Conservation (phyloP, 345 rosid genomes). For the Eucalyptus fibrosa region DNA sequence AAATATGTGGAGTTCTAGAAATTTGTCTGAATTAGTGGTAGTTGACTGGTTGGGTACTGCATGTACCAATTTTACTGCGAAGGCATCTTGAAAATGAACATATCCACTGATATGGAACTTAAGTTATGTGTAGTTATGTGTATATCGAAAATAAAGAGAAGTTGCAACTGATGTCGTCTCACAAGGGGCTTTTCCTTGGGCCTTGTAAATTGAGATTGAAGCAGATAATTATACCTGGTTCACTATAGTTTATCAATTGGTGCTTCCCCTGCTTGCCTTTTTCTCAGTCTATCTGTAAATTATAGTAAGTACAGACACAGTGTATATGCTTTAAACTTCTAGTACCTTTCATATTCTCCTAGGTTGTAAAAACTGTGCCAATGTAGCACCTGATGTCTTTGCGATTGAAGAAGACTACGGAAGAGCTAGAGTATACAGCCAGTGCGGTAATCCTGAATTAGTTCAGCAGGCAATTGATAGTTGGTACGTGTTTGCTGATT, state of each 20-base stretch:
- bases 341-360: not conserved
- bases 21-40: not conserved
- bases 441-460: conserved; percentile 44
- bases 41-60: not conserved
- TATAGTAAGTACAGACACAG: not conserved
- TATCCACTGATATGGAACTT: not conserved
- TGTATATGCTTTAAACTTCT: not conserved
- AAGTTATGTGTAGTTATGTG: not conserved
- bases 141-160: not conserved
- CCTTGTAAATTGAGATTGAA: not conserved
- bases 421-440: conserved; percentile 78
- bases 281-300: not conserved
- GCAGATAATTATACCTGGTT: not conserved
- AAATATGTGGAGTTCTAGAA: not conserved
- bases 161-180: not conserved
- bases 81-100: not conserved
- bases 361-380: conserved; percentile 98
- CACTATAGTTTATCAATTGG: not conserved
- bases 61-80: not conserved
- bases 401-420: conserved; percentile 89
- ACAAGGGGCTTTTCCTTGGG: not conserved
- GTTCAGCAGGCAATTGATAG: conserved; percentile 83
- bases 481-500: conserved; percentile 33
- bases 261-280: not conserved
- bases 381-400: conserved; percentile 60